Conservation (phyloP, 148 eudicot genomes). For the Cornus controversa region DNA sequence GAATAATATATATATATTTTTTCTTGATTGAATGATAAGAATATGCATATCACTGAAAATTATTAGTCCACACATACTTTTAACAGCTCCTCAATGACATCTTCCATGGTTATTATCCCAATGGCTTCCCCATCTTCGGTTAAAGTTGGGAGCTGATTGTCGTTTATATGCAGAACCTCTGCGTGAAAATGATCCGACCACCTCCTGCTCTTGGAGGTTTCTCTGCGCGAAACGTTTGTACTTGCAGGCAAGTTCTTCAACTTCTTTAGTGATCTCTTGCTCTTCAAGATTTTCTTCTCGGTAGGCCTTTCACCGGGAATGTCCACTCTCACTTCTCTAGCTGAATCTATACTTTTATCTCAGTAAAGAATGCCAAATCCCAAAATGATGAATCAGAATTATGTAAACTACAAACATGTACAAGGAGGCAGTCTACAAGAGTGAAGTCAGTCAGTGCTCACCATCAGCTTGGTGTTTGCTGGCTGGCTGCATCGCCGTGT, state of each 20-base stretch:
- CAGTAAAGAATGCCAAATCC: background rate
- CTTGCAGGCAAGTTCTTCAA: slow-evolving; percentile 12
- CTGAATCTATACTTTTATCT: slow-evolving; percentile 5
- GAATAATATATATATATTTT: no score
- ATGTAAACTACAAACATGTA: background rate
- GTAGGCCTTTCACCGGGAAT: slow-evolving; percentile 12
- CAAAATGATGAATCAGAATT: background rate
- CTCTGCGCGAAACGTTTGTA: slow-evolving; percentile 7
- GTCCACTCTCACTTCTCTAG: slow-evolving; percentile 25
- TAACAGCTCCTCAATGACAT: slow-evolving; percentile 39
- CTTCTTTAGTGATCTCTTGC: slow-evolving; percentile 17
- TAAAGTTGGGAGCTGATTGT: slow-evolving; percentile 11
- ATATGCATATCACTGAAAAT: background rate
- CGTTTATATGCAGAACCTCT: slow-evolving; percentile 31
- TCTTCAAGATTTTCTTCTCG: background rate
- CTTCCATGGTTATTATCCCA: slow-evolving; percentile 60
- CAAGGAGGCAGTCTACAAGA: background rate
- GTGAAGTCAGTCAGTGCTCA: background rate
- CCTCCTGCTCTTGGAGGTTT: slow-evolving; percentile 28
- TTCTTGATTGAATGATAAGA: background rate
- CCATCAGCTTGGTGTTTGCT: slow-evolving; percentile 5
- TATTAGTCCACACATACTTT: slow-evolving; percentile 13
- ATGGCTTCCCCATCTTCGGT: slow-evolving; percentile 42
- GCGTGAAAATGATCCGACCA: slow-evolving; percentile 40
- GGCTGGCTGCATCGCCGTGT: background rate